A percentile compares a stretch with the other conserved stretches of the same genome.
Evolutionary conservation across 1,139 yeast genomes (phyloP).

Genomic region (Yamadazyma songkhlaensis): DNA sequence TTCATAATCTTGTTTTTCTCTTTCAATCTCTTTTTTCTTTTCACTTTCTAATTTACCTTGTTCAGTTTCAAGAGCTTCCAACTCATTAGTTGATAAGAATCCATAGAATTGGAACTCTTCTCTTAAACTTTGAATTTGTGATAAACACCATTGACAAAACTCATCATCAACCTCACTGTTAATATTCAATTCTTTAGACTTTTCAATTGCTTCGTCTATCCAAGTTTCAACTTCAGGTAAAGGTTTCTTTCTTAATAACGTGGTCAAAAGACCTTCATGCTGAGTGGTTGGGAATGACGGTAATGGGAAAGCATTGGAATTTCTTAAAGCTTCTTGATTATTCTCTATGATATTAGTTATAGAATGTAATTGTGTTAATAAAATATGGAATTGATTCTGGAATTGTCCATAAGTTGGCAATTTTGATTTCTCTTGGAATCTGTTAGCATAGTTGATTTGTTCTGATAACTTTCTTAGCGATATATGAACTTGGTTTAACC

Average conservation of each 20-base stretch:
- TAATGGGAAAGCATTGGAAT: slow-evolving; percentile 78
- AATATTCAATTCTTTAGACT: slow-evolving; percentile 25
- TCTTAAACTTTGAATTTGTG: slow-evolving; percentile 48
- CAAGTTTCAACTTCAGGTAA: slow-evolving; percentile 89
- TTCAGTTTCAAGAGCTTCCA: slow-evolving; percentile 34
- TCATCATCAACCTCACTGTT: slow-evolving; percentile 44
- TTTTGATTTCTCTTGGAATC: slow-evolving; percentile 37
- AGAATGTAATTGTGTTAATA: slow-evolving; percentile 76
- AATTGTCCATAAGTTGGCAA: slow-evolving; percentile 42
- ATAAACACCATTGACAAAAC: slow-evolving; percentile 61
- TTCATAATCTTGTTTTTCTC: slow-evolving; percentile 26
- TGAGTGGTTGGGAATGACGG: slow-evolving; percentile 82
- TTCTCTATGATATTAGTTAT: slow-evolving; percentile 65
- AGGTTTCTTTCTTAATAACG: slow-evolving; percentile 80
- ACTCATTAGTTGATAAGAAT: slow-evolving; percentile 50
- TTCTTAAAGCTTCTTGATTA: slow-evolving; percentile 55
- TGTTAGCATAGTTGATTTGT: slow-evolving; percentile 38
- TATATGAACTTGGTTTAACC: slow-evolving; percentile 43
- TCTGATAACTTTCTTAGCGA: slow-evolving; percentile 44
- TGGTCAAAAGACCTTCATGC: slow-evolving; percentile 77
- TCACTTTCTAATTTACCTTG: slow-evolving; percentile 38
- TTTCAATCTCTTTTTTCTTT: slow-evolving; percentile 25
- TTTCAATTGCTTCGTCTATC: slow-evolving; percentile 59
- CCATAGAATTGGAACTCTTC: slow-evolving; percentile 64
- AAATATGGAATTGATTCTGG: slow-evolving; percentile 81